Percentiles rank a stretch among this genome's conserved stretches.
phyloP scores from a whole-genome alignment of 768 basidiomycete species.

The Baorangia bicolor region DNA sequence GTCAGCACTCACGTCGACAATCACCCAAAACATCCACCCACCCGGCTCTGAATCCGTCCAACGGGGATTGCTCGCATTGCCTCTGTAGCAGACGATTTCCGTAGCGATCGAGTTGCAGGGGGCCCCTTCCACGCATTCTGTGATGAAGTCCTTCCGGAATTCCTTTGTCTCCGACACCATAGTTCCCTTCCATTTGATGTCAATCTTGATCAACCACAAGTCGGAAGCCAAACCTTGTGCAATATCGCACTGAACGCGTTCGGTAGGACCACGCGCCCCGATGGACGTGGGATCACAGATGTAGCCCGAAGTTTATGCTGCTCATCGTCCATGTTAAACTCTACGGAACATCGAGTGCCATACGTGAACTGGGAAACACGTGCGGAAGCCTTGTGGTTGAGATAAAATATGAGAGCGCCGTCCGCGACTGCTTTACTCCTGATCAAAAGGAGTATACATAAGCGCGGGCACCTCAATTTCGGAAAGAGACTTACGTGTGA shows the following conservation, averaged over 20 bases:
- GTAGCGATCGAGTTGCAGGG: too few species aligned
- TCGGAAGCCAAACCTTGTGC: slow-evolving; percentile 17
- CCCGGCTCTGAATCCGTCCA: too few species aligned
- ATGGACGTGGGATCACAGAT: slow-evolving; percentile 30
- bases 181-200: slow-evolving; percentile 21
- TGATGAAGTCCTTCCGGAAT: slow-evolving; percentile 34
- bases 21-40: too few species aligned
- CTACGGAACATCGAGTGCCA: slow-evolving; percentile 33
- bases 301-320: slow-evolving; percentile 31
- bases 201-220: background rate
- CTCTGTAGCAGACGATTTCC: too few species aligned
- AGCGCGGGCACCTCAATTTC: background rate
- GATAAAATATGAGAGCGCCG: slow-evolving; percentile 43
- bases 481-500: slow-evolving; percentile 42
- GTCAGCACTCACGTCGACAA: too few species aligned
- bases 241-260: slow-evolving; percentile 34
- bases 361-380: slow-evolving; percentile 42
- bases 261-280: slow-evolving; percentile 32
- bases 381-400: slow-evolving; percentile 41
- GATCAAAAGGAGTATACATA: background rate
- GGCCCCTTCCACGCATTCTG: too few species aligned
- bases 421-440: slow-evolving; percentile 49
- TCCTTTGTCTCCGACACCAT: slow-evolving; percentile 31
- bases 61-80: too few species aligned
- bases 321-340: slow-evolving; percentile 30